Evolutionary conservation across 306 rosid genomes (phyloP).

Genomic region (Lupinus albus): DNA sequence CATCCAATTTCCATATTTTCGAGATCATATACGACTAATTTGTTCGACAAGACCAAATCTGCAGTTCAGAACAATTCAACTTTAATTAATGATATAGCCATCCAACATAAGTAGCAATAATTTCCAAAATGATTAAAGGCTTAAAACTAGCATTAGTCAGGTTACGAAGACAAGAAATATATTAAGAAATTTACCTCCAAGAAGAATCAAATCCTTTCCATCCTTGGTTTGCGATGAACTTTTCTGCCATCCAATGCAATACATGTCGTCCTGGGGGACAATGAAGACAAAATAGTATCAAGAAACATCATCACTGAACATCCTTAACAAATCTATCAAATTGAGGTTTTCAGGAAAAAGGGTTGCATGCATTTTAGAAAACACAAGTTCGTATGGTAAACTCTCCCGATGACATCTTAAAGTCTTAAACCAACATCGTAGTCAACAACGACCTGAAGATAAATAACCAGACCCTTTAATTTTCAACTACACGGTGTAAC

Average conservation of each 20-base stretch:
- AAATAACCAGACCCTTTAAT: slow-evolving; percentile 5
- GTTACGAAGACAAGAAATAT: too few species aligned
- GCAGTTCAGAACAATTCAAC: slow-evolving; percentile 46
- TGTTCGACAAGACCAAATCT: slow-evolving; percentile 79
- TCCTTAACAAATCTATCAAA: slow-evolving; percentile 18
- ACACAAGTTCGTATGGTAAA: neutral
- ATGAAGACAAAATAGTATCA: slow-evolving; percentile 30
- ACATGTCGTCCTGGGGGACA: slow-evolving; percentile 45
- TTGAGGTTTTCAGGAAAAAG: neutral
- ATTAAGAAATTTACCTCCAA: slow-evolving; percentile 61
- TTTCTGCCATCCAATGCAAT: slow-evolving; percentile 73
- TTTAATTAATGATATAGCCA: slow-evolving; percentile 28
- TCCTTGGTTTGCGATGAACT: slow-evolving; percentile 47
- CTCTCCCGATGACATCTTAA: neutral
- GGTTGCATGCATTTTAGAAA: neutral
- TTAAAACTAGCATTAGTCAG: slow-evolving; percentile 3
- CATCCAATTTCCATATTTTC: slow-evolving; percentile 70
- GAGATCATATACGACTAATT: slow-evolving; percentile 66
- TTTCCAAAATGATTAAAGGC: slow-evolving; percentile 24
- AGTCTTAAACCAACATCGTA: neutral
- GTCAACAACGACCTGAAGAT: neutral
- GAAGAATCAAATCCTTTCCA: slow-evolving; percentile 58
- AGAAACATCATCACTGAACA: slow-evolving; percentile 3
- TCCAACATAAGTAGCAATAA: neutral
- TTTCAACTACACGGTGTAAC: neutral